Evolutionary conservation across 305 asterid species (phyloP).

Genomic region (Andrographis paniculata): DNA sequence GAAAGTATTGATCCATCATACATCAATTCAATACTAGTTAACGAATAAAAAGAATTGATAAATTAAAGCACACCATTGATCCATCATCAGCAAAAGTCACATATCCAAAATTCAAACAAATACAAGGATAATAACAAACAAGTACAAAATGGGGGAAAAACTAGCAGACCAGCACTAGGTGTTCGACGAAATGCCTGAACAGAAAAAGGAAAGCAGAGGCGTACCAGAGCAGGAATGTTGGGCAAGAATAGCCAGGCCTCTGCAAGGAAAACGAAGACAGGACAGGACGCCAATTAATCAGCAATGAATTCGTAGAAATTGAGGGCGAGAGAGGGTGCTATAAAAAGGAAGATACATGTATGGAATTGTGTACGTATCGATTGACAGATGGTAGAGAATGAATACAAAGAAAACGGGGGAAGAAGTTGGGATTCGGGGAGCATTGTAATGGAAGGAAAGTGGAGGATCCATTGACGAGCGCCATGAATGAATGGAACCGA

Average conservation of each 20-base stretch:
- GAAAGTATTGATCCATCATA: no score
- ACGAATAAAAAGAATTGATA: no score
- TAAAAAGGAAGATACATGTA: background rate
- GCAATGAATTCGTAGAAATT: background rate
- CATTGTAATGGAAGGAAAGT: conserved; percentile 52
- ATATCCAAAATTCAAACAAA: no score
- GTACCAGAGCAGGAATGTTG: background rate
- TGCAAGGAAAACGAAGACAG: background rate
- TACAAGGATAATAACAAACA: no score
- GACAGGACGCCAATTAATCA: background rate
- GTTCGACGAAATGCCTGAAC: background rate
- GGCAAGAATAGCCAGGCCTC: background rate
- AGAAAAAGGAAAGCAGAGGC: background rate
- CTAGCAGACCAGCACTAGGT: background rate
- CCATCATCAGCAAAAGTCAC: no score
- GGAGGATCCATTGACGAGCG: conserved; percentile 35
- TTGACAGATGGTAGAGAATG: background rate
- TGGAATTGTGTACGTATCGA: background rate
- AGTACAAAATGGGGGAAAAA: background rate
- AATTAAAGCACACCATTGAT: no score
- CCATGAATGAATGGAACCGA: conserved; percentile 21
- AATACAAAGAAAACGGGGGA: conserved; percentile 12
- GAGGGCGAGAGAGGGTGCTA: background rate
- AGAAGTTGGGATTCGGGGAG: conserved; percentile 17
- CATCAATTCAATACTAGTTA: no score